Base-by-base conservation (phyloP, 208 protist species). In the Phytomonas francai region DNA sequence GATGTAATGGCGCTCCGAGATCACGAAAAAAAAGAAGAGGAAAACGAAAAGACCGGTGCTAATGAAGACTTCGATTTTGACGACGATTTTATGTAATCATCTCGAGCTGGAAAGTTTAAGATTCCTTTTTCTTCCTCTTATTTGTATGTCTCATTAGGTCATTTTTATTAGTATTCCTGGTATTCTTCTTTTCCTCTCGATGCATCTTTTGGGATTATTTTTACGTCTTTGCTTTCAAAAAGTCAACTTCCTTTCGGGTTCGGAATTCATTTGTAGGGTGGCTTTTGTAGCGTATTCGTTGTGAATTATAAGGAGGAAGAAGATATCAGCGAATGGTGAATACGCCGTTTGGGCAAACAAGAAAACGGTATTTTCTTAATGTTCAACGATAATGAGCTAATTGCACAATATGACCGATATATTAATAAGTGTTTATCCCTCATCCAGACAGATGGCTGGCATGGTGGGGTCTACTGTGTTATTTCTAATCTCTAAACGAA, bases 51-150 rank as follows among this genome's bases (percentile, higher is more conserved):
- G n/a, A 73, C 76, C 31, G 75, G 78, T 54, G 83, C 73, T 11
- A 84, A 76, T 57, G 89, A 91, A 11, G 87, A 95, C 57, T 94
- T 91, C 57, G 90, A 97, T 78, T 92, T 96, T 68, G 92, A 97
- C 62, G 92, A 97, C 74, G 92, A 97, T 67, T 94, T 94, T 59
- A 93, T 93, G 83, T 93, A 82, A 84, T 16, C 3, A 12, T 7
- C 16, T n/a, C 9, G 22, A 45, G 39, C 2, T 16, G 39, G 0
- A 16, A 45, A 16, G 39, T 45, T 45, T 45, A 2, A 22, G 39
- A 45, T 22, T 7, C 19, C 1, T 45, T 45, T 45, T 3, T 57
- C 70, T 59, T 12, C 42, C 32, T 0, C 39, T 61, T 68, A 64
- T 36, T 36, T 22, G 29, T 77, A 39, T 49, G 33, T 69, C 28